A percentile compares a stretch with the other conserved stretches of the same genome.
phyloP scores from a whole-genome alignment of 129 eudicot species.

The Scalesia atractyloides region DNA sequence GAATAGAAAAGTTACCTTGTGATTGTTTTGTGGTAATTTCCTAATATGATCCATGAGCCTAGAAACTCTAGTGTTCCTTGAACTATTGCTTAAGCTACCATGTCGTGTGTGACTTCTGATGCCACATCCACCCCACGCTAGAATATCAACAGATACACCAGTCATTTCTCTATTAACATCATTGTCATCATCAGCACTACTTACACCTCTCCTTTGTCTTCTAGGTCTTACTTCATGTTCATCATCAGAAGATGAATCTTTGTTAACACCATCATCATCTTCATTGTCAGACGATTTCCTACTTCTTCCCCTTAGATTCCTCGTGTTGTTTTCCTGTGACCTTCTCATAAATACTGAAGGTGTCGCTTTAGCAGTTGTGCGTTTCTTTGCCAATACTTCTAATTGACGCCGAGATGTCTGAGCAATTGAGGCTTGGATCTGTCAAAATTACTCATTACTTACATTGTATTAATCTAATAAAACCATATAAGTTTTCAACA shows the following conservation, averaged over 20 bases:
- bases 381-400: slow-evolving; percentile 84
- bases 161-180: neutral
- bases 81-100: slow-evolving; percentile 47
- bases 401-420: slow-evolving; percentile 82
- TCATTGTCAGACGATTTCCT: slow-evolving; percentile 36
- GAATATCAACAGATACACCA: slow-evolving; percentile 34
- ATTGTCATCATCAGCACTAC: slow-evolving; percentile 37
- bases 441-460: slow-evolving; percentile 15
- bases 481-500: too few relatives aligned
- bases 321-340: slow-evolving; percentile 33
- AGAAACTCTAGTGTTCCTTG: slow-evolving; percentile 50
- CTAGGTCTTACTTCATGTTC: slow-evolving; percentile 51
- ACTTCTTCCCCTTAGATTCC: slow-evolving; percentile 37
- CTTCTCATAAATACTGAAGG: slow-evolving; percentile 50
- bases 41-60: slow-evolving; percentile 62
- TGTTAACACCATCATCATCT: slow-evolving; percentile 21
- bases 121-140: slow-evolving; percentile 85
- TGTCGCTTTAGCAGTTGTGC: slow-evolving; percentile 56
- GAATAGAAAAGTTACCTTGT: slow-evolving; percentile 42
- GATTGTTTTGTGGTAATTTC: slow-evolving; percentile 47
- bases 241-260: slow-evolving; percentile 29
- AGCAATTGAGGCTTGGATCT: slow-evolving; percentile 92
- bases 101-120: slow-evolving; percentile 72
- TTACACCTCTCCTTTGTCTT: slow-evolving; percentile 42
- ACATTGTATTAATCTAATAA: too few relatives aligned